Conservation (phyloP, 2,329 filamentous ascomycete species). For the Scedosporium minutisporum region DNA sequence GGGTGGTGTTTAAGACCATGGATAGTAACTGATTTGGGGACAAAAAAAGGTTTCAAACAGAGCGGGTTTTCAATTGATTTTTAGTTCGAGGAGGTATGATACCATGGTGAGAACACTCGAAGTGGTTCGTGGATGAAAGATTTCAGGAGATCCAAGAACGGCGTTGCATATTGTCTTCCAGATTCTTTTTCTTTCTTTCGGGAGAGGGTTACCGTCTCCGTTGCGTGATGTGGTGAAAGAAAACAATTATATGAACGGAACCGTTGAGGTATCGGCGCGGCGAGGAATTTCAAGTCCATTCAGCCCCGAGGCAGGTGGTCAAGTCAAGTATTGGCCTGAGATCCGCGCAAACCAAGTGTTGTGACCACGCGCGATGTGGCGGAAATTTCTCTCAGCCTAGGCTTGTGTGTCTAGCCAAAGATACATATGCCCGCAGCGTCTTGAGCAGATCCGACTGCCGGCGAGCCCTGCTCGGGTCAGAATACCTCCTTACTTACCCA, state of each 20-base stretch:
- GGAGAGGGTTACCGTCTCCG: neutral
- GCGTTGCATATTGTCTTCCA: neutral
- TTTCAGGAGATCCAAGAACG: neutral
- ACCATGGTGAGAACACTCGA: neutral
- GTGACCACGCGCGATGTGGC: neutral
- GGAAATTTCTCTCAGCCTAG: too few species aligned
- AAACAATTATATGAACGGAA: neutral
- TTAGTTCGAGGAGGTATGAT: neutral
- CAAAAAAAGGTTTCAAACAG: neutral
- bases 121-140: neutral
- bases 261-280: neutral
- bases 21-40: neutral
- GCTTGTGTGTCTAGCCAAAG: too few species aligned
- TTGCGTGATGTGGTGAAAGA: neutral
- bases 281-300: neutral
- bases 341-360: neutral
- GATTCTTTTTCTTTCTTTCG: neutral
- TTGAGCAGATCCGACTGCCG: too few species aligned
- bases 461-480: too few species aligned
- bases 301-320: neutral
- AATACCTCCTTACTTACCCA: too few species aligned
- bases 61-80: neutral
- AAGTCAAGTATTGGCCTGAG: neutral
- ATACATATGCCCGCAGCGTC: too few species aligned
- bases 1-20: constrained; percentile 1